A percentile compares a stretch with the other conserved stretches of the same genome.
These are phyloP conservation scores for Beauveria australis DNA, from an alignment of 2,329 filamentous ascomycete genomes.

Conservation along the genomic window DNA sequence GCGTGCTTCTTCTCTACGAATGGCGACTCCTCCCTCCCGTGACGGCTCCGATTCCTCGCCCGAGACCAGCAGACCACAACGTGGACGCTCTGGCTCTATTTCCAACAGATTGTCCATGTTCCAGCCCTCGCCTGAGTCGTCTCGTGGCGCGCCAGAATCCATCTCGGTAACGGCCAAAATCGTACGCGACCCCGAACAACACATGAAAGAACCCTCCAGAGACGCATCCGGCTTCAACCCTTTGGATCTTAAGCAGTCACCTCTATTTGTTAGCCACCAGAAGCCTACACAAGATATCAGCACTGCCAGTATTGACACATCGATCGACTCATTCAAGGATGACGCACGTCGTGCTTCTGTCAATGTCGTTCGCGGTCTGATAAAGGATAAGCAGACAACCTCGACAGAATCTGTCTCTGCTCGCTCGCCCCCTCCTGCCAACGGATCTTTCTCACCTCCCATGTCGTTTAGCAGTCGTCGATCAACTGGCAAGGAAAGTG, in stretches of 20 bases:
- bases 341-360: constrained; percentile 48
- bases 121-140: constrained; percentile 29
- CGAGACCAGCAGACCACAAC: constrained; percentile 29
- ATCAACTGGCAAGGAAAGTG: constrained; percentile 31
- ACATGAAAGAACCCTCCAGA: constrained; percentile 30
- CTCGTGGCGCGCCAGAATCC: constrained; percentile 56
- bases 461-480: constrained; percentile 41
- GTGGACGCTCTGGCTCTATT: constrained; percentile 45
- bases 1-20: constrained; percentile 28
- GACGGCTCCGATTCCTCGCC: constrained; percentile 39
- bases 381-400: constrained; percentile 50
- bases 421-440: constrained; percentile 27
- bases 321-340: constrained; percentile 27
- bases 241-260: constrained; percentile 50
- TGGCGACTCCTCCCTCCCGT: constrained; percentile 24
- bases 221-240: constrained; percentile 37
- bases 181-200: constrained; percentile 51
- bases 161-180: constrained; percentile 86
- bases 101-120: constrained; percentile 50
- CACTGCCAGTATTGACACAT: constrained; percentile 19
- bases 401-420: constrained; percentile 36
- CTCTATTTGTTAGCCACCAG: constrained; percentile 50
- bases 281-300: constrained; percentile 21
- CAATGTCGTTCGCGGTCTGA: constrained; percentile 51
- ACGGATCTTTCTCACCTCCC: constrained; percentile 44